Conservation (phyloP, 2,329 filamentous ascomycete genomes). For the Bipolaris cookei region DNA sequence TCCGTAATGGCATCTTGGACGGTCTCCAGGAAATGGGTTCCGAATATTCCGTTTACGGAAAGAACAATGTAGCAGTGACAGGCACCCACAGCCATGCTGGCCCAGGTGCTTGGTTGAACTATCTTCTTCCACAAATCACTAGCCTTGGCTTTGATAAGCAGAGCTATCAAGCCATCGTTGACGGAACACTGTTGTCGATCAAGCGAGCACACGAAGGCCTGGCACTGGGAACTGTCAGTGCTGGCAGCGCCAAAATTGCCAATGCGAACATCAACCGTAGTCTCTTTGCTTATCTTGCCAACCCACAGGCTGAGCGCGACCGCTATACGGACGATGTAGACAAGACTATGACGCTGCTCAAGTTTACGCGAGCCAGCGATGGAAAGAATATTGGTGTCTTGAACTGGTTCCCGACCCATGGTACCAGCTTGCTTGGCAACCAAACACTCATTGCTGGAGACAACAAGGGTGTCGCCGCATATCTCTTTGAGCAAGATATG, state of each 20-base stretch:
- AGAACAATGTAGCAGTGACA: slow-evolving; percentile 85
- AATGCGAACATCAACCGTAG: slow-evolving; percentile 90
- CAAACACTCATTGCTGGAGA: slow-evolving; percentile 93
- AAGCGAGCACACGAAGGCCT: slow-evolving; percentile 77
- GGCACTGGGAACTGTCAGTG: slow-evolving; percentile 70
- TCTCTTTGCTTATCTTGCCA: slow-evolving; percentile 84
- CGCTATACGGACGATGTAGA: slow-evolving; percentile 72
- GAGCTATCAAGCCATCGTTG: slow-evolving; percentile 87
- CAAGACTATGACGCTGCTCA: slow-evolving; percentile 79
- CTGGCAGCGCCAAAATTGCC: slow-evolving; percentile 71
- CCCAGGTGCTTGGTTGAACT: slow-evolving; percentile 92
- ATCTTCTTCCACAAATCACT: slow-evolving; percentile 88
- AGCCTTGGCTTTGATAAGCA: slow-evolving; percentile 84
- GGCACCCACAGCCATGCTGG: slow-evolving; percentile 94
- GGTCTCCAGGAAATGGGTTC: slow-evolving; percentile 71
- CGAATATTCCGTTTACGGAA: slow-evolving; percentile 75
- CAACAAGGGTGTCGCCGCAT: slow-evolving; percentile 93
- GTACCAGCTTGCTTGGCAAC: slow-evolving; percentile 88
- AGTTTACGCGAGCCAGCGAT: slow-evolving; percentile 76
- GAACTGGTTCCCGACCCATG: slow-evolving; percentile 92
- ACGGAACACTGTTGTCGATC: slow-evolving; percentile 83
- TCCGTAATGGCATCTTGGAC: slow-evolving; percentile 84
- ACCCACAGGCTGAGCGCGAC: slow-evolving; percentile 76
- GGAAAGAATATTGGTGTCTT: slow-evolving; percentile 79
- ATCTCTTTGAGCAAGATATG: slow-evolving; percentile 77